These are phyloP conservation scores for Hymenoscyphus occultus DNA, from an alignment of 2,329 filamentous ascomycete species.

Conservation along the genomic window DNA sequence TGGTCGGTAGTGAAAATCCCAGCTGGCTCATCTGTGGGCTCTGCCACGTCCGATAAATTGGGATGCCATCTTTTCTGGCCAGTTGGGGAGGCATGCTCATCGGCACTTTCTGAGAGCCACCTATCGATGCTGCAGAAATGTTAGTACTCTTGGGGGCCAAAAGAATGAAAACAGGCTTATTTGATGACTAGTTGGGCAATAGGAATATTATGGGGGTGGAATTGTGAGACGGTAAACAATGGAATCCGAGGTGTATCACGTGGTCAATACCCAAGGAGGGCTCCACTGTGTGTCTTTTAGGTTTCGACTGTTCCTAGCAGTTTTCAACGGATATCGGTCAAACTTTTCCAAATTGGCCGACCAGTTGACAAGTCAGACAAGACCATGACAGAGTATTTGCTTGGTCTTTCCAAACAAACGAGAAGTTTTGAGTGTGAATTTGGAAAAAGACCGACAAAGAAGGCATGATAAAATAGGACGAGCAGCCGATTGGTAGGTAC, in stretches of 20 bases:
- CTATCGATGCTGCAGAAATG: background rate
- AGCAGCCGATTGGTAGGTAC: no score
- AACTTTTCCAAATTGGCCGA: background rate
- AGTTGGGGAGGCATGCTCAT: conserved; percentile 25
- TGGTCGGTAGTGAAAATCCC: conserved; percentile 39
- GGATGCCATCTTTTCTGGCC: conserved; percentile 27
- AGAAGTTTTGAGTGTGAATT: background rate
- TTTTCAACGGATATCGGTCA: background rate
- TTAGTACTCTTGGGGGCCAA: background rate
- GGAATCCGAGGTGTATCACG: background rate
- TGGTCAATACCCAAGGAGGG: background rate
- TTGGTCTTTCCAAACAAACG: background rate
- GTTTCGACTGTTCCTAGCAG: background rate
- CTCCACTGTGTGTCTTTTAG: background rate
- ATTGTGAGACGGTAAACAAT: background rate
- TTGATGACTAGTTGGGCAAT: no score
- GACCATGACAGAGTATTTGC: no score
- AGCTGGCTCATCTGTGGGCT: conserved; percentile 41
- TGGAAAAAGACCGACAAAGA: background rate
- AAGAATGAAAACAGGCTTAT: background rate
- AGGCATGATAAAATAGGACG: background rate
- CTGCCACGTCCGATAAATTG: conserved; percentile 36
- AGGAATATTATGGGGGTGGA: background rate
- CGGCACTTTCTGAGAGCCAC: conserved; percentile 20
- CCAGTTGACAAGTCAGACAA: background rate